Conservation (phyloP, 1,284 basidiomycete species). For the Rhodotorula sp. region DNA sequence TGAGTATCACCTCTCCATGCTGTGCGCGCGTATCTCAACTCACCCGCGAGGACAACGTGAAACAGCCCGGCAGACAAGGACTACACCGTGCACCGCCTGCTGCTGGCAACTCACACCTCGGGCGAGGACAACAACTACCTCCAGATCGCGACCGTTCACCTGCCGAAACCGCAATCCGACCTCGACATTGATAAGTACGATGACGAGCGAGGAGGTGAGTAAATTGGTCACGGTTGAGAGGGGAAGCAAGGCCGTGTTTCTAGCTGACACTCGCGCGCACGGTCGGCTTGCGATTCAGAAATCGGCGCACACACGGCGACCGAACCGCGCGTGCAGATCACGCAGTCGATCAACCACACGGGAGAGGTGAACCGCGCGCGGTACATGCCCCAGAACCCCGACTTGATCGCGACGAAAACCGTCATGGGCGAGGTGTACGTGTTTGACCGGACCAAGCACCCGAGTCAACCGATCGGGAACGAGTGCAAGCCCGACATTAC, state of each 20-base stretch:
- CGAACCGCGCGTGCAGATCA: slow-evolving; percentile 78
- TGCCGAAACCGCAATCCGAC: slow-evolving; percentile 66
- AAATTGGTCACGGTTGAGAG: not conserved
- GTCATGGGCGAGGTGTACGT: slow-evolving; percentile 85
- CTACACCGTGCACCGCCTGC: slow-evolving; percentile 86
- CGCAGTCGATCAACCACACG: slow-evolving; percentile 91
- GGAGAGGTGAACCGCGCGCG: slow-evolving; percentile 96
- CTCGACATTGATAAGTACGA: slow-evolving; percentile 81
- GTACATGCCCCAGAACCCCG: slow-evolving; percentile 98
- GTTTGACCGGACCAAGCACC: slow-evolving; percentile 96
- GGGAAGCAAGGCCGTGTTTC: not conserved
- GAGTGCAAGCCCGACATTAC: slow-evolving; percentile 87
- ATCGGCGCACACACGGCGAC: slow-evolving; percentile 80
- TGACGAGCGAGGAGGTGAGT: slow-evolving; percentile 73
- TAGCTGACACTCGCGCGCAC: no score
- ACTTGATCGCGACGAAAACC: slow-evolving; percentile 92
- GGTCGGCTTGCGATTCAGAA: slow-evolving; percentile 53
- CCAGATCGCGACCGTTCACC: slow-evolving; percentile 90
- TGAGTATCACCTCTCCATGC: slow-evolving; percentile 48
- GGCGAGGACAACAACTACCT: slow-evolving; percentile 92
- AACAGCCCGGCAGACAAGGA: slow-evolving; percentile 77
- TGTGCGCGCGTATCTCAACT: not conserved
- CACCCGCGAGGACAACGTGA: not conserved
- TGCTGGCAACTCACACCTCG: slow-evolving; percentile 97
- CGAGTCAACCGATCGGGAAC: slow-evolving; percentile 78